Evolutionary conservation across 768 basidiomycete genomes (phyloP), one percentile per base, ranked within the genome.

Genomic region (Cubamyces lactineus): DNA sequence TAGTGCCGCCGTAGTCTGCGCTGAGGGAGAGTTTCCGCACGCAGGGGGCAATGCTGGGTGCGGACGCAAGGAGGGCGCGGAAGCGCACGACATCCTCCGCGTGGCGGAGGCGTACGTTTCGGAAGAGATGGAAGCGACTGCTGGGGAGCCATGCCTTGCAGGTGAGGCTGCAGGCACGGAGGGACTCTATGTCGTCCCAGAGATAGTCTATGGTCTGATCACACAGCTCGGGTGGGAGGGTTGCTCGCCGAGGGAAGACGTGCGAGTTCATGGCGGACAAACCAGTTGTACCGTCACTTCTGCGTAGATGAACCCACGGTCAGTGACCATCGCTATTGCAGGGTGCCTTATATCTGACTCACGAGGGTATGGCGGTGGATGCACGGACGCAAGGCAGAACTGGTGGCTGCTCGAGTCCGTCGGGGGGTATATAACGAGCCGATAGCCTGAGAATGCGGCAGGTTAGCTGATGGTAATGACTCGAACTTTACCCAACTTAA

Each of bases 201-300:
- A 72, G 66, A 58, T 69, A 64, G 65, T 73, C 72, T 57, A 73
- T 68, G 41, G 69, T 64, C 66, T 67, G 59, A 58, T 72, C 71
- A 30, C 63, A 57, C 57, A 73, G 68, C 67, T 73, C 72, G 15
- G 66, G 68, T 7, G 71, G 71, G 45, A 72, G 65, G n/a, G 48
- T 48, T n/a, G 23, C 39, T 42, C 28, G 62, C 26, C 40, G 62
- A 30, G 46, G 23, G 23, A 28, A 45, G 21, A 43, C n/a, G 13
- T 40, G 34, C 34, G 34, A 34, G 34, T 34, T 43, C 38, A 55
- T 54, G 34, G 46, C 15, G 42, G 45, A 47, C 34, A 28, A 21
- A n/a, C 51, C 30, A 24, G 21, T 12, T 15, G 40, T 52, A 26
- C 49, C 58, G 58, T 50, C 41, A 38, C 11, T 16, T 21, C 48